Evolutionary conservation across 2,329 filamentous ascomycete species (phyloP).

Genomic region (Xylaria digitata): DNA sequence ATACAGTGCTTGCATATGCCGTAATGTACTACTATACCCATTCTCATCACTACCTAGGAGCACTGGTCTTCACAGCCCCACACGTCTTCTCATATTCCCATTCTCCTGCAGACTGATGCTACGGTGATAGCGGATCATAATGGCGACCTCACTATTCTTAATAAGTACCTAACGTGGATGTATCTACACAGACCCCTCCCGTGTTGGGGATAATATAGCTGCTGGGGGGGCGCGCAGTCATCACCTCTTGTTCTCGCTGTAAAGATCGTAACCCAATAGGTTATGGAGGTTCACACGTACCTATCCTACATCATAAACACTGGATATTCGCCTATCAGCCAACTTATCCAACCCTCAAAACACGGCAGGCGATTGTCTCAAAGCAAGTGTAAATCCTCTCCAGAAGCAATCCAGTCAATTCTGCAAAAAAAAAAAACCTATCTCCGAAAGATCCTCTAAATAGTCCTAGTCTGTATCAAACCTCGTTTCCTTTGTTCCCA

Average conservation of each 20-base stretch:
- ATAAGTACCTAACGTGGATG: constrained; percentile 1
- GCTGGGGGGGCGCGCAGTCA: background rate
- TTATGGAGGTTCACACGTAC: background rate
- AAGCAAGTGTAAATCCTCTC: background rate
- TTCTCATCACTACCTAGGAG: constrained; percentile 1
- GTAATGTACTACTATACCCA: background rate
- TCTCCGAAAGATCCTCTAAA: constrained; percentile 9
- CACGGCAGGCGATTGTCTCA: constrained; percentile 1
- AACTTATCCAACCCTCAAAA: background rate
- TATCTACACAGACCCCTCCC: constrained; percentile 8
- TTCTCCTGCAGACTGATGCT: constrained; percentile 22
- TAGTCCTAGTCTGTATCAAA: constrained; percentile 4
- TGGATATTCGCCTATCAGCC: background rate
- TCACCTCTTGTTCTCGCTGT: background rate
- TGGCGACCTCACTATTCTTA: constrained; percentile 17
- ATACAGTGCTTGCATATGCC: constrained; percentile 12
- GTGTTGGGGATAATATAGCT: constrained; percentile 4
- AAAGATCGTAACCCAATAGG: background rate
- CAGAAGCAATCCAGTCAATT: background rate
- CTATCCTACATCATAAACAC: no score
- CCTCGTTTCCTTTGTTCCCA: constrained; percentile 20
- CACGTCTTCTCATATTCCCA: constrained; percentile 13
- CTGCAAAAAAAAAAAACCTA: no score
- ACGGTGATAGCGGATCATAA: constrained; percentile 32
- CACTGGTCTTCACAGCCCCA: constrained; percentile 14